Conservation (phyloP, 164 flowering plant species). For the Vitis labrusca region DNA sequence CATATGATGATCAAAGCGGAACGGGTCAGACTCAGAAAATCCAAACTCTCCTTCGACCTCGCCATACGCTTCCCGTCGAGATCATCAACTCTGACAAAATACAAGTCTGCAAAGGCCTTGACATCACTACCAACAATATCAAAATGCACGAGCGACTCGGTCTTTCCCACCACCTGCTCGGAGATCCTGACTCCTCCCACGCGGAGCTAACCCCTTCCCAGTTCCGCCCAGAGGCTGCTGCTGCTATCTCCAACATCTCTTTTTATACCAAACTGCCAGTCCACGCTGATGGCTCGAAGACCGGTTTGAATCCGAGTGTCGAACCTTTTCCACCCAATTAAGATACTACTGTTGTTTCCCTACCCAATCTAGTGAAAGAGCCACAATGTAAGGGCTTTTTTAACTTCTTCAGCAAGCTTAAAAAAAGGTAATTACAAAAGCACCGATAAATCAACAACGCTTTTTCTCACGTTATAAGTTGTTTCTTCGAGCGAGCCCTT, state of each 20-base stretch:
- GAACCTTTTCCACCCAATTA: slow-evolving; percentile 37
- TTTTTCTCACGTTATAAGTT: no score
- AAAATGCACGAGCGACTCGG: slow-evolving; percentile 40
- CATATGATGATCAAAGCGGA: no score
- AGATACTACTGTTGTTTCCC: slow-evolving; percentile 75
- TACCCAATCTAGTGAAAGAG: no score
- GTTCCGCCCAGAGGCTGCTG: slow-evolving; percentile 44
- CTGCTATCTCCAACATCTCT: slow-evolving; percentile 29
- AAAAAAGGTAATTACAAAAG: no score
- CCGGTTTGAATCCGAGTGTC: slow-evolving; percentile 24
- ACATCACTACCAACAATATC: slow-evolving; percentile 82
- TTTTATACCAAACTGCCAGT: slow-evolving; percentile 52
- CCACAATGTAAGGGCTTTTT: no score
- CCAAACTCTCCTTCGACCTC: slow-evolving; percentile 66
- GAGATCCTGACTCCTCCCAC: slow-evolving; percentile 36
- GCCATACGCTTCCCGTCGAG: slow-evolving; percentile 52
- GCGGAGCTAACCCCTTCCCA: slow-evolving; percentile 49
- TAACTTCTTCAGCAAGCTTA: no score
- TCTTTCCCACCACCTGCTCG: slow-evolving; percentile 78
- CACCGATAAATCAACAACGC: no score
- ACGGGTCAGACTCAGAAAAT: slow-evolving; percentile 40
- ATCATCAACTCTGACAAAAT: slow-evolving; percentile 89
- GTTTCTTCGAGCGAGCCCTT: rapidly evolving
- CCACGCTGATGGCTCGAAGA: slow-evolving; percentile 72
- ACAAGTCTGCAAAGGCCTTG: slow-evolving; percentile 71